Evolutionary conservation across 1,139 yeast species (phyloP).

Genomic region (Blastobotrys petasosporus): DNA sequence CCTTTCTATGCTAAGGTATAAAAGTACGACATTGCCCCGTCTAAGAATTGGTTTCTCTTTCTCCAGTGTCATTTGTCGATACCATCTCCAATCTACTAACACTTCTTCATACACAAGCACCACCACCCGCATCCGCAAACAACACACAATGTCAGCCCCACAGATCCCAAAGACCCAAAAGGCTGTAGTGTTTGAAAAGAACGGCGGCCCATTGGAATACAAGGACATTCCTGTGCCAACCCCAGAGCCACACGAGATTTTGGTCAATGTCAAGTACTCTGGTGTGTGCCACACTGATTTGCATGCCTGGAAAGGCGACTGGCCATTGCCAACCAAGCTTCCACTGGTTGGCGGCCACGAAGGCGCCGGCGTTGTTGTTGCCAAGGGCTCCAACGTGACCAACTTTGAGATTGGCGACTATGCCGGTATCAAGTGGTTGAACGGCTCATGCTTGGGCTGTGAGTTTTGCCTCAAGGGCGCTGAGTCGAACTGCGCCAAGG

Average conservation of each 20-base stretch:
- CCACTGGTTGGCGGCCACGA: conserved; percentile 82
- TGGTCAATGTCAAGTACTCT: conserved; percentile 57
- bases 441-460: conserved; percentile 68
- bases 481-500: conserved; percentile 65
- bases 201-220: conserved; percentile 59
- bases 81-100: no score
- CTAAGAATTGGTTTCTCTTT: no score
- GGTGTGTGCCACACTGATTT: conserved; percentile 67
- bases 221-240: conserved; percentile 59
- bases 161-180: conserved; percentile 58
- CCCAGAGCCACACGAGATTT: conserved; percentile 54
- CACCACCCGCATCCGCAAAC: no score
- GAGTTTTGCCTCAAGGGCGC: conserved; percentile 62
- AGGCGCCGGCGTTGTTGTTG: conserved; percentile 82
- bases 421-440: conserved; percentile 70
- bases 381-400: conserved; percentile 58
- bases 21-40: not conserved
- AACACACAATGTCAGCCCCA: no score
- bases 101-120: no score
- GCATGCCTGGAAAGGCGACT: conserved; percentile 71
- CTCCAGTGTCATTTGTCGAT: no score
- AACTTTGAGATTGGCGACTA: conserved; percentile 70
- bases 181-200: conserved; percentile 64
- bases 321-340: conserved; percentile 59
- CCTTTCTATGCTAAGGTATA: not conserved